Base-by-base conservation (phyloP, 352 stramenopile species). In the Phytopythium sindhum region DNA sequence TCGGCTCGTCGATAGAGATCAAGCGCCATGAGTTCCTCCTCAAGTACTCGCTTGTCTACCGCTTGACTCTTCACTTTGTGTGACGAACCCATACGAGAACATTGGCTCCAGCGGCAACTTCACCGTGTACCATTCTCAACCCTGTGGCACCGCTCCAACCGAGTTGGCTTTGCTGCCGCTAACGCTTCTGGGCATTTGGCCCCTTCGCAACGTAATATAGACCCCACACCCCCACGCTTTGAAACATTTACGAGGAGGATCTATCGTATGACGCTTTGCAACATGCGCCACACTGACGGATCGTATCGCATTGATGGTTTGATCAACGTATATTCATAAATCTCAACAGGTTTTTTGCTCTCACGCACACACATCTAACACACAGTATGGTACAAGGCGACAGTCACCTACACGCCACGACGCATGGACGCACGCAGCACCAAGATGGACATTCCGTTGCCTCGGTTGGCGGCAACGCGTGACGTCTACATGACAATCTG, bases 1-100 rank as follows among this genome's bases (percentile, higher is more conserved):
- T 87, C 31, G 86, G 86, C 1, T 62, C 84, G 0, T 87, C 77
- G 4, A 70, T 93, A n/a, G 58, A 74, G 59, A 79, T 95, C 68
- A 95, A 93, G 69, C 85, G 84, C 41, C 86, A 93, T 70, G 67
- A 92, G 52, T 90, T 84, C 52, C 65, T 95, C 57, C 68, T 93
- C 23, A 57, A 90, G 61, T 77, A 95, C 67, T 95, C 86, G 60
- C 70, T 95, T 28, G 83, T 93, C 55, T 95, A 95, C 66, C 79
- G 86, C 52, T 53, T 95, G 37, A 72, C 81, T n/a, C 71, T 89
- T 60, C 84, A 95, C 62, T 95, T 91, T 64, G 80, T 95, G 19
- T 93, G 72, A 64, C 39, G 23, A n/a, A 24, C 56, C 26, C 35
- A 21, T 24, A 33, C 35, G 48, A 14, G 7, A 11, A 26, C 15